Conservation (phyloP, 768 basidiomycete genomes). For the Tylopilus sp. region DNA sequence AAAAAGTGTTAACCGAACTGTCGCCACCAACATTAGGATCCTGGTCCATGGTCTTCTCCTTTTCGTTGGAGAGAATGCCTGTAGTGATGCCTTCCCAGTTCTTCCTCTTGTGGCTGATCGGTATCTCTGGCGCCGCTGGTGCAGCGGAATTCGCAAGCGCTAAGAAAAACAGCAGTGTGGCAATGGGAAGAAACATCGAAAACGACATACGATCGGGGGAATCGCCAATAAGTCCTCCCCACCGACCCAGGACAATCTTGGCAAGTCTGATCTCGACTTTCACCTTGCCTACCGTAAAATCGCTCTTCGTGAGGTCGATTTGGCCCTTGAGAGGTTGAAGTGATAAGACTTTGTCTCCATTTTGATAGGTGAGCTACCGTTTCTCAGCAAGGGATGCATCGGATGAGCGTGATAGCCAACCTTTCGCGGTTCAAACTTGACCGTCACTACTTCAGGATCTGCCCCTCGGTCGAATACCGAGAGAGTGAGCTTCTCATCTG, state of each 20-base stretch:
- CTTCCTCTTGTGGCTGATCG: constrained; percentile 49
- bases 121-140: constrained; percentile 30
- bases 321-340: constrained; percentile 81
- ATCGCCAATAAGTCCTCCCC: constrained; percentile 76
- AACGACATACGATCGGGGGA: constrained; percentile 62
- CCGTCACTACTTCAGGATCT: constrained; percentile 56
- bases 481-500: constrained; percentile 68
- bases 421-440: constrained; percentile 63
- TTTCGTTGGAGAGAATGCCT: constrained; percentile 62
- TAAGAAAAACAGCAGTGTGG: constrained; percentile 1
- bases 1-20: constrained; percentile 79
- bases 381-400: constrained; percentile 3
- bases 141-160: constrained; percentile 24
- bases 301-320: constrained; percentile 62
- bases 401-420: constrained; percentile 38
- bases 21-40: constrained; percentile 93
- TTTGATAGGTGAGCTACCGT: constrained; percentile 39
- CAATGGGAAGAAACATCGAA: background rate
- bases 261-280: constrained; percentile 83
- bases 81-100: constrained; percentile 90
- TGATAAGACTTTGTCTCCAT: constrained; percentile 67
- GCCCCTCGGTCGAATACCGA: constrained; percentile 79
- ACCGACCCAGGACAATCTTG: constrained; percentile 66
- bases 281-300: constrained; percentile 72
- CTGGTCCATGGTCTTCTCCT: constrained; percentile 64